phyloP scores from a whole-genome alignment of 257 asterid species.

The Forsythia suspensa region DNA sequence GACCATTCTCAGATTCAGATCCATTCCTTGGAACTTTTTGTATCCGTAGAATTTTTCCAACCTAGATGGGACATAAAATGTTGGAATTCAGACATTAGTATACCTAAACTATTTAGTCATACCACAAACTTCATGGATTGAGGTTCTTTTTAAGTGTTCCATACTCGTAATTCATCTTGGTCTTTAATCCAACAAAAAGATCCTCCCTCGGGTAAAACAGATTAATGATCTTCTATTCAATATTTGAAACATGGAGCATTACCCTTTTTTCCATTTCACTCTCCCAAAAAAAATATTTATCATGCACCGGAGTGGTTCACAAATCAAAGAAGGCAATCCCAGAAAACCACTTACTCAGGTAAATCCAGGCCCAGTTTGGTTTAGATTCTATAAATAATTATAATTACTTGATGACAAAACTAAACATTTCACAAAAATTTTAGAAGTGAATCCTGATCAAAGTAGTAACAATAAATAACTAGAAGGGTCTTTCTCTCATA shows the following conservation, averaged over 20 bases:
- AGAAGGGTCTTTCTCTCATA: neutral
- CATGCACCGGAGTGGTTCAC: neutral
- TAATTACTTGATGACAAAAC: neutral
- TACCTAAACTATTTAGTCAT: constrained; percentile 13
- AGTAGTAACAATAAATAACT: neutral
- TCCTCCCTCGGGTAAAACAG: neutral
- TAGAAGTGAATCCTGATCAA: neutral
- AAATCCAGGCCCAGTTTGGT: neutral
- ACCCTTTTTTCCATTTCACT: neutral
- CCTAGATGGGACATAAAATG: constrained; percentile 37
- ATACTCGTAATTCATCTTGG: neutral
- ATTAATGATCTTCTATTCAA: neutral
- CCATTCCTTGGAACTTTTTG: constrained; percentile 62
- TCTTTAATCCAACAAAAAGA: neutral
- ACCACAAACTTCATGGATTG: constrained; percentile 14
- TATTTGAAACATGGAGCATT: neutral
- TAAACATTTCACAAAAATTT: neutral
- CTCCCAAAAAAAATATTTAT: constrained; percentile 2
- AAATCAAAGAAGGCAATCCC: neutral
- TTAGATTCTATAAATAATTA: neutral
- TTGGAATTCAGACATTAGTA: constrained; percentile 5
- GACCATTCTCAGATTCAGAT: constrained; percentile 49
- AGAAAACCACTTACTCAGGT: constrained; percentile 6
- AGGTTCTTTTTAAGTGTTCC: constrained; percentile 12
- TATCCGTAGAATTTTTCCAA: constrained; percentile 81